These are phyloP conservation scores for Beauveria sp. DNA, from an alignment of 2,329 filamentous ascomycete genomes.

Conservation along the genomic window DNA sequence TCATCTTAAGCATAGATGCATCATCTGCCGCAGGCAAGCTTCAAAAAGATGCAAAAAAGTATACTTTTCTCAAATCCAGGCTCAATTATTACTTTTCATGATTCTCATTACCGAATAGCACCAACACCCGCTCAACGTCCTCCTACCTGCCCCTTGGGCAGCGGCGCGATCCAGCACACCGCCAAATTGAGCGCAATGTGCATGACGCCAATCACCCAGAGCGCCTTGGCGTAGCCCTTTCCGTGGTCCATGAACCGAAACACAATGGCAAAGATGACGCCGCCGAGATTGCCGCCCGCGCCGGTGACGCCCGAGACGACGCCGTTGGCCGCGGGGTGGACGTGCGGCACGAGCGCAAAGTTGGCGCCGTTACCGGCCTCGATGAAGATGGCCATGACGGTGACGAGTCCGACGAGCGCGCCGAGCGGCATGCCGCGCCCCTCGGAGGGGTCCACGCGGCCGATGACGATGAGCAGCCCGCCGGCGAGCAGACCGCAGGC, in stretches of 20 bases:
- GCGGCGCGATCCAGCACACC: slow-evolving; percentile 47
- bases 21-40: neutral
- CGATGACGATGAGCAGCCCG: slow-evolving; percentile 52
- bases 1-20: slow-evolving; percentile 9
- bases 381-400: slow-evolving; percentile 71
- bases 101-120: slow-evolving; percentile 4
- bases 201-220: slow-evolving; percentile 79
- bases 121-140: slow-evolving; percentile 12
- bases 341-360: slow-evolving; percentile 80
- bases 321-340: slow-evolving; percentile 77
- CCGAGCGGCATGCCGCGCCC: slow-evolving; percentile 30
- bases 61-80: neutral
- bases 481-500: slow-evolving; percentile 54
- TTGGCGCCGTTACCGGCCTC: slow-evolving; percentile 82
- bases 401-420: slow-evolving; percentile 69
- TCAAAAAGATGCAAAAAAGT: too few species aligned
- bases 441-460: slow-evolving; percentile 53
- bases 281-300: slow-evolving; percentile 75
- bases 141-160: slow-evolving; percentile 40
- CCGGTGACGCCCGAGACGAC: slow-evolving; percentile 70
- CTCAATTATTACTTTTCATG: neutral
- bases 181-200: slow-evolving; percentile 61
- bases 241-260: slow-evolving; percentile 65
- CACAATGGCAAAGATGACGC: slow-evolving; percentile 73
- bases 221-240: slow-evolving; percentile 57